Evolutionary conservation across 192 early-diverging fungal genomes (phyloP).

Genomic region (Backusella westeae): DNA sequence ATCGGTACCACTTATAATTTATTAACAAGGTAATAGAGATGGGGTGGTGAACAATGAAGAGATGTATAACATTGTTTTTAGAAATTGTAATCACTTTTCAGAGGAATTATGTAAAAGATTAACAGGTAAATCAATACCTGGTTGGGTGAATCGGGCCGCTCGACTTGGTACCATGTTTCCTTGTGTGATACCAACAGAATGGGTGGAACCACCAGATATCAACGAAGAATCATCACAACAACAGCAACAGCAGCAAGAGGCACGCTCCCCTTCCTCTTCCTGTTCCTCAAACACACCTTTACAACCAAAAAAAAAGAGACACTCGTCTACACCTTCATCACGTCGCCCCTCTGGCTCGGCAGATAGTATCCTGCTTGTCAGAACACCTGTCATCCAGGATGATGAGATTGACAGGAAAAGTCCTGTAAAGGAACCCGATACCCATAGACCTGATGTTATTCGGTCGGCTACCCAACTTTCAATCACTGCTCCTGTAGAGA

Average conservation of each 20-base stretch:
- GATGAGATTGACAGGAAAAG: conserved; percentile 11
- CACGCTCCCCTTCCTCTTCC: conserved; percentile 5
- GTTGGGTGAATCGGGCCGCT: conserved; percentile 32
- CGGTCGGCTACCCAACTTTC: conserved; percentile 34
- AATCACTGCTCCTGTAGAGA: conserved; percentile 23
- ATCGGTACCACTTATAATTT: conserved; percentile 24
- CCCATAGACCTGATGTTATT: conserved; percentile 29
- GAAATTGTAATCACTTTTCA: conserved; percentile 36
- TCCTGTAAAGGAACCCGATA: conserved; percentile 33
- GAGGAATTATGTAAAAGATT: conserved; percentile 18
- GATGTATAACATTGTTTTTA: not conserved
- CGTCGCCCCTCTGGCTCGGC: conserved; percentile 10
- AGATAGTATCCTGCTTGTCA: conserved; percentile 14
- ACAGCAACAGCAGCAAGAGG: not conserved
- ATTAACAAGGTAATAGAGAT: conserved; percentile 23
- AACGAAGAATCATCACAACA: not conserved
- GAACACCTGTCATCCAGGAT: conserved; percentile 8
- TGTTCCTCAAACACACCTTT: conserved; percentile 7
- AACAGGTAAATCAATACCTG: conserved; percentile 17
- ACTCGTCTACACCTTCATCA: not conserved
- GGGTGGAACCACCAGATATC: conserved; percentile 27
- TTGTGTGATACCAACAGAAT: conserved; percentile 24
- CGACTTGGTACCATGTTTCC: conserved; percentile 27
- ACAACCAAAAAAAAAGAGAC: not conserved
- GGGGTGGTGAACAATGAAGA: not conserved